Evolutionary conservation across 2,329 filamentous ascomycete species (phyloP), one percentile per base, ranked within the genome.

Genomic region (Aureobasidium sp.): DNA sequence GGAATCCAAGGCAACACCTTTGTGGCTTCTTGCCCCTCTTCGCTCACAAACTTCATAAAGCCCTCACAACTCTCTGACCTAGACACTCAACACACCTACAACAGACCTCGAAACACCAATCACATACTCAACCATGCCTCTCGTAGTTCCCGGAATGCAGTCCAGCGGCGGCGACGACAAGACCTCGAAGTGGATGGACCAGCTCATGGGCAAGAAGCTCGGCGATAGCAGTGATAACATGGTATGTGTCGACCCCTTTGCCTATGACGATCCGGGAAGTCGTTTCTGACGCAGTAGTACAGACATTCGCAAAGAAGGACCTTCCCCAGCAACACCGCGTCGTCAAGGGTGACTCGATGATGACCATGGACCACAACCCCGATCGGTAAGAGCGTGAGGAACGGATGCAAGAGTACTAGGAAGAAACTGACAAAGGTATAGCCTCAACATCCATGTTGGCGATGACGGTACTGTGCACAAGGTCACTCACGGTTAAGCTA

Each of bases 171-270:
- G 66, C 63, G 66, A 67, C 27, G 86, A 72, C 64, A 70, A 74
- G 67, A 72, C 69, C 60, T 67, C 73, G 10, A 71, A 79, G 61
- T 81, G 79, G 79, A 70, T 72, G 69, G 74, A 71, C 66, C 75
- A 80, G 73, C 72, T 81, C 27, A 74, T 77, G 68, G 79, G 79
- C 66, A 81, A 81, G 77, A 80, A 79, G 69, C 69, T 81, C 41
- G 79, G 79, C 13, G 78, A 81, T 16, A 61, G 63, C 32, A 74
- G 73, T 41, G 73, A 79, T 63, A 75, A 79, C 64, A 74, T 74
- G 25, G 78, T 79, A 69, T 49, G 69, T 66, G 11, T 61, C 5
- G n/a, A 27, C 55, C 37, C 25, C 49, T 47, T n/a, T 59, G 29
- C 15, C 6, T 30, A 48, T 48, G 13, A 29, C 13, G 29, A 48